Base-by-base conservation (phyloP, 2,329 filamentous ascomycete species). In the Arthrinium phaeospermum region DNA sequence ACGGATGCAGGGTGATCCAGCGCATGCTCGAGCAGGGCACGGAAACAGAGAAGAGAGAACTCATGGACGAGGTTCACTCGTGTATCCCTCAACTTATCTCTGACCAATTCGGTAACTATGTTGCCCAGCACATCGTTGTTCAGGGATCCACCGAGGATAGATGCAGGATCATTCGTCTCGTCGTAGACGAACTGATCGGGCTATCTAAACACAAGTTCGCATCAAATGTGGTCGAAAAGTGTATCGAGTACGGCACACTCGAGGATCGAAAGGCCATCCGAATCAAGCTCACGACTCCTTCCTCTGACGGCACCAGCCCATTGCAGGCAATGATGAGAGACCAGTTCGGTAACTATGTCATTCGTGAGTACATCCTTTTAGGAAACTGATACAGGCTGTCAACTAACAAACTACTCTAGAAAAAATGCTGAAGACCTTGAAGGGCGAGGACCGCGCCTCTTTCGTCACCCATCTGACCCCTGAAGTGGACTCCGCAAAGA, bases 171-270 rank as follows among this genome's bases (percentile, higher is more conserved):
- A 93, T 98, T 71, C 83, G 87, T 37, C 85, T 94, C 67, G 92
- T 98, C 75, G 91, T 92, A 75, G 86, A 87, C 16, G 90, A 94
- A 72, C 85, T 98, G 2, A 83, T 98, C 51, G 84, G 85, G 1
- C 91, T 94, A 77, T 98, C 95, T 37, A 98, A 95, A 85, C 94
- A 98, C 85, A 99, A 99, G 81, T 97, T 94, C 79, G 96, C 96
- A 0, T 98, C 95, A 79, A 98, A 99, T 77, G 96, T 99, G 3
- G 96, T 99, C 0, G 96, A 99, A 83, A 96, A 94, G 82, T 97
- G 95, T 80, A 92, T 98, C 73, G 86, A 92, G 71, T 89, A 88
- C 76, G 94, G 94, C 27, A 90, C 90, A 0, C 85, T 89, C 27
- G 86, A 91, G 69, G 93, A 97, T 80, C 91, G 93, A 70, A 88